phyloP scores from a whole-genome alignment of 139 green algal species.

The Auxenochlorella pyrenoidosa region DNA sequence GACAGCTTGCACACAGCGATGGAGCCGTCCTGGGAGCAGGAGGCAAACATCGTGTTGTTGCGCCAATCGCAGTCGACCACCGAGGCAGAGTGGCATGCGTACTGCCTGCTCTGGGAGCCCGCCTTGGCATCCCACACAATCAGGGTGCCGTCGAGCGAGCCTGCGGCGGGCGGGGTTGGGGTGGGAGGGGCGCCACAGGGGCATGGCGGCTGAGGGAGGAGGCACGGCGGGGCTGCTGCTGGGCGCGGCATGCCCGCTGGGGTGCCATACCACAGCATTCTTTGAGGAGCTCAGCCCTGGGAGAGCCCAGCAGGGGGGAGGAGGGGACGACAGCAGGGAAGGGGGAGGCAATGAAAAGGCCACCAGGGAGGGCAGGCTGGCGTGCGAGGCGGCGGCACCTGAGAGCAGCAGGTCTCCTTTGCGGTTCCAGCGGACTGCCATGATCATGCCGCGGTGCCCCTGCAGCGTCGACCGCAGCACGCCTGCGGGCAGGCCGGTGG shows the following conservation, averaged over 20 bases:
- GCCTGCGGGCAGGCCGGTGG: constrained; percentile 41
- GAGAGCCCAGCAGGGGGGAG: too few relatives aligned
- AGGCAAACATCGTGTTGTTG: constrained; percentile 89
- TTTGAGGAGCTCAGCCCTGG: too few relatives aligned
- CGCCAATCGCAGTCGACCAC: constrained; percentile 95
- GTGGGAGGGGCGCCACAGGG: not conserved
- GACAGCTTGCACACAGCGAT: constrained; percentile 91
- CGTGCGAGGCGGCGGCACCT: not conserved
- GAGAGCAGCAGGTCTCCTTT: constrained; percentile 87
- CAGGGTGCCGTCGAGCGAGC: constrained; percentile 88
- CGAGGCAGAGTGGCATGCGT: constrained; percentile 58
- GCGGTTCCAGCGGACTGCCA: constrained; percentile 95
- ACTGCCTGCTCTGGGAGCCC: constrained; percentile 26
- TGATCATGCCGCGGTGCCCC: constrained; percentile 88
- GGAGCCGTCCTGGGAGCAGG: constrained; percentile 87
- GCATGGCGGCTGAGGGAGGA: too few relatives aligned
- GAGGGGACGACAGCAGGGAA: too few relatives aligned
- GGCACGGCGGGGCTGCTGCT: too few relatives aligned
- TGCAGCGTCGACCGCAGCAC: constrained; percentile 80
- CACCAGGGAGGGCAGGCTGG: not conserved
- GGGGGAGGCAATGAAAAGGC: too few relatives aligned
- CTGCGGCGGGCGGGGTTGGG: constrained; percentile 14
- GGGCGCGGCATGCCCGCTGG: too few relatives aligned
- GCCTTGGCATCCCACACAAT: constrained; percentile 82
- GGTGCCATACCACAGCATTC: too few relatives aligned